These are phyloP conservation scores for Ceratocystis destructans DNA, from an alignment of 2,329 filamentous ascomycete genomes.

Conservation along the genomic window DNA sequence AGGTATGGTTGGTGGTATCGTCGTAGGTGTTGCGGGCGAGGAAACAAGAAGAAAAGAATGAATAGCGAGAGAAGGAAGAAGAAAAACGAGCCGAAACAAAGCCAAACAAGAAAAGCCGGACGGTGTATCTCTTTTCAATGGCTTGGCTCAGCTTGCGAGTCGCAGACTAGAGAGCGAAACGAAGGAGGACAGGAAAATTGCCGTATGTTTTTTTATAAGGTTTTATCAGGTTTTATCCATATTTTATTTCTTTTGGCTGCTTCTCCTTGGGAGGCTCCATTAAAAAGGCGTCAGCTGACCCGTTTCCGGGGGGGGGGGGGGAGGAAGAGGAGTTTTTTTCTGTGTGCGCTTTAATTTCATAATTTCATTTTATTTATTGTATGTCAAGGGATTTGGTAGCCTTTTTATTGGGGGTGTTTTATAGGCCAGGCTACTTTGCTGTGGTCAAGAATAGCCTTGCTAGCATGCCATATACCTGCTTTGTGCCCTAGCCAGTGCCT, in stretches of 20 bases:
- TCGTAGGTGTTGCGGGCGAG: background rate
- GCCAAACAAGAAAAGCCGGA: background rate
- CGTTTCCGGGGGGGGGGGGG: background rate
- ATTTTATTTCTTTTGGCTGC: background rate
- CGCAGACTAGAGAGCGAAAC: background rate
- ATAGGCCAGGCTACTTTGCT: too few species aligned
- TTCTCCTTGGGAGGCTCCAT: background rate
- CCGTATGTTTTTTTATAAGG: background rate
- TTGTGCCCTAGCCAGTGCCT: too few species aligned
- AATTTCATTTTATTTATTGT: background rate
- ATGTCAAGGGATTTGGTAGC: background rate
- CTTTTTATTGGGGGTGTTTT: too few species aligned
- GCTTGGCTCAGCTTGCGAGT: background rate
- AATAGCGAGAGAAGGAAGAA: background rate
- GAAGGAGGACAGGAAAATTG: background rate
- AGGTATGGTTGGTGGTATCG: background rate
- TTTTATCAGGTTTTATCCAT: background rate
- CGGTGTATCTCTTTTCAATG: background rate
- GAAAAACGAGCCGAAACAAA: background rate
- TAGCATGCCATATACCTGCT: too few species aligned
- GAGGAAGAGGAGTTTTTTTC: background rate
- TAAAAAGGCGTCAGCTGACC: conserved; percentile 6
- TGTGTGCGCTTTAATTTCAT: background rate
- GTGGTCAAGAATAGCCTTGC: background rate
- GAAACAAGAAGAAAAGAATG: background rate